Evolutionary conservation across 1,284 basidiomycete genomes (phyloP), one percentile per base, ranked within the genome.

Genomic region (Trametes hirsuta): DNA sequence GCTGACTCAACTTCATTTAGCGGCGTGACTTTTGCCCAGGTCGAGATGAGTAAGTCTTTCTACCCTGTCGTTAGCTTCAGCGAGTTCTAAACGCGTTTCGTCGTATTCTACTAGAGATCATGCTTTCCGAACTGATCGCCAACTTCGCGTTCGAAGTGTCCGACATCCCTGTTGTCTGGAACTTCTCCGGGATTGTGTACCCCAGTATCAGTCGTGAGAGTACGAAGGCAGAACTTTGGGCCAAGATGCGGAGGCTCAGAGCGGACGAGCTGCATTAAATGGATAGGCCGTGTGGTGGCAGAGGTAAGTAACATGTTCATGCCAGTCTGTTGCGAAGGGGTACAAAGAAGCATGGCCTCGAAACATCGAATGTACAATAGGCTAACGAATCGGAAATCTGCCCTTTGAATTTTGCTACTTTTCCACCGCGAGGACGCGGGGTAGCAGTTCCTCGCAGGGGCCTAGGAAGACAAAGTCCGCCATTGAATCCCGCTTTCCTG

Each of bases 401-500:
- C 8, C 5, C 30, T 30, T 30, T 8, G 18, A 30, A 2, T 30
- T 30, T 30, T 30, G 8, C 30, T 30, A 8, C 12, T 45, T 21
- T 41, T n/a, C 35, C n/a, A 45, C 15, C 10, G 42, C 37, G 11
- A 56, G 36, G 5, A 49, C 39, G 9, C 45, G 53, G 4, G 80
- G 76, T 36, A 83, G 62, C 30, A 75, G 77, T 49, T 77, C 71
- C 66, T 82, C 79, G 61, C 81, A 81, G 42, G 77, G 75, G 2
- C 80, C 79, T 22, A 80, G 62, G 66, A 84, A 83, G 11, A 81
- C 66, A 63, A 81, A 85, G 63, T 84, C 77, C 0, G 80, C 80
- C 0, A 77, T 62, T 9, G 71, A 62, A 56, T 83, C 82, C 1
- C 76, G 77, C 5, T 68, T 54, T 12, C 73, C 79, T 24, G 75